Base-by-base conservation (phyloP, 2,329 filamentous ascomycete genomes). In the Trichoderma atroviride region DNA sequence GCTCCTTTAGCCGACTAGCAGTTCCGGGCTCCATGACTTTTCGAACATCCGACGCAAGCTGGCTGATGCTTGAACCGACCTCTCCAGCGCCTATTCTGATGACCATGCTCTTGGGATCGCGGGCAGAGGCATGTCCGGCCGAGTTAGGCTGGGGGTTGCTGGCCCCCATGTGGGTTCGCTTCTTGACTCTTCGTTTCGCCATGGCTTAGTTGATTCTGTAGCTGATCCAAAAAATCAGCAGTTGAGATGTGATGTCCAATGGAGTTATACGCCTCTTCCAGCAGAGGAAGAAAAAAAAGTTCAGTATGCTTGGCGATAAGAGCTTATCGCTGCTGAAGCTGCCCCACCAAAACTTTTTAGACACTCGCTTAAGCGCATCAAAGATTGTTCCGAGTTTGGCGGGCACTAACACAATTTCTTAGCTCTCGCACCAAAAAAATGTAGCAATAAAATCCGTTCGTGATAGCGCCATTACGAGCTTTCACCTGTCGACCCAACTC, bases 11-110 rank as follows among this genome's bases (percentile, higher is more conserved):
- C 70, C 95, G 88, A 71, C 90, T 91, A 4, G 96, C 96, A 4
- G 96, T 99, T 66, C 94, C 92, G 0, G 96, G 96, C 81, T 98
- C 94, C 94, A 99, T 97, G 83, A 98, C 95, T 68, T 87, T 86
- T 75, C 96, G 90, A 70, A 98, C 92, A 82, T 99, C 96, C 74
- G 92, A 90, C 27, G 95, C 94, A 74, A 99, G 85, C 82, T 98
- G 94, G 79, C 91, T 95, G 75, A 99, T 88, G 79, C 92, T 97
- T 70, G 93, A 89, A 69, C 96, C 96, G 64, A 99, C 93, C 78
- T 97, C 93, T 76, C 94, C 92, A 75, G 94, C 95, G 75, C 96
- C 96, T 76, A 97, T 94, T 74, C 96, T 92, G 80, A 99, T 97
- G 70, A 99, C 95, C 95, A 99, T 97, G 79, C 92, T 96, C 86